A percentile compares a stretch with the other conserved stretches of the same genome.
These are phyloP conservation scores for Babjeviella inositovora DNA, from an alignment of 805 yeast genomes.

Conservation along the genomic window DNA sequence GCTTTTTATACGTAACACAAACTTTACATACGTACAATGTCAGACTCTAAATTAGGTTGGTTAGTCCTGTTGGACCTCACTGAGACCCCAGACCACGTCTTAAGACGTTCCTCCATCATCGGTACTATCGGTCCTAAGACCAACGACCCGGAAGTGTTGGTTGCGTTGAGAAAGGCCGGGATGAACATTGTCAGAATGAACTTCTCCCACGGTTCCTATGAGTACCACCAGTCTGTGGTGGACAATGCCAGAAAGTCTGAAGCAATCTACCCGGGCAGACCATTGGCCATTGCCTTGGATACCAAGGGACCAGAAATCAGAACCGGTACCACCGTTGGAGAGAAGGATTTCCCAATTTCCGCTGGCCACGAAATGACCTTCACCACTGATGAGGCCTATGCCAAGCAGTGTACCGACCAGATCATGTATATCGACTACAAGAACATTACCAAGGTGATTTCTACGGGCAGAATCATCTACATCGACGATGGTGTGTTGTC, in stretches of 20 bases:
- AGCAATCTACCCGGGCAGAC: slow-evolving; percentile 84
- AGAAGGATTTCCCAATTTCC: slow-evolving; percentile 66
- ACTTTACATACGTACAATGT: slow-evolving; percentile 11
- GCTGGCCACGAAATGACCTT: slow-evolving; percentile 85
- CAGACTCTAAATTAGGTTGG: slow-evolving; percentile 54
- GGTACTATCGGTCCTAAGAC: slow-evolving; percentile 99
- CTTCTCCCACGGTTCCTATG: slow-evolving; percentile 97
- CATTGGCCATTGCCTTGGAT: slow-evolving; percentile 94
- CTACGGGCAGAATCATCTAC: slow-evolving; percentile 78
- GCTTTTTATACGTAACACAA: too few species aligned
- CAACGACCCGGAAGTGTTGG: slow-evolving; percentile 73
- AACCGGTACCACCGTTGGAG: slow-evolving; percentile 85
- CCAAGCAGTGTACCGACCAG: slow-evolving; percentile 56
- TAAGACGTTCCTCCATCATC: slow-evolving; percentile 91
- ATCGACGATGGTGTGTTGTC: slow-evolving; percentile 97
- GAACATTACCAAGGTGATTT: slow-evolving; percentile 91
- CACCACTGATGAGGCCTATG: slow-evolving; percentile 77
- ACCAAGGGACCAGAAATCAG: slow-evolving; percentile 99
- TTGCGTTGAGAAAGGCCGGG: slow-evolving; percentile 89
- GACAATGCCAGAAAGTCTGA: slow-evolving; percentile 95
- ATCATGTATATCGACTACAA: slow-evolving; percentile 86
- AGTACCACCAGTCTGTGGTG: slow-evolving; percentile 92
- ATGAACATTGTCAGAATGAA: slow-evolving; percentile 97
- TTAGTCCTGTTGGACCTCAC: slow-evolving; percentile 61
- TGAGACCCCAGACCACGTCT: slow-evolving; percentile 60